Base-by-base conservation (phyloP, 176 grass and related monocot species). In the Rhynchospora breviuscula region DNA sequence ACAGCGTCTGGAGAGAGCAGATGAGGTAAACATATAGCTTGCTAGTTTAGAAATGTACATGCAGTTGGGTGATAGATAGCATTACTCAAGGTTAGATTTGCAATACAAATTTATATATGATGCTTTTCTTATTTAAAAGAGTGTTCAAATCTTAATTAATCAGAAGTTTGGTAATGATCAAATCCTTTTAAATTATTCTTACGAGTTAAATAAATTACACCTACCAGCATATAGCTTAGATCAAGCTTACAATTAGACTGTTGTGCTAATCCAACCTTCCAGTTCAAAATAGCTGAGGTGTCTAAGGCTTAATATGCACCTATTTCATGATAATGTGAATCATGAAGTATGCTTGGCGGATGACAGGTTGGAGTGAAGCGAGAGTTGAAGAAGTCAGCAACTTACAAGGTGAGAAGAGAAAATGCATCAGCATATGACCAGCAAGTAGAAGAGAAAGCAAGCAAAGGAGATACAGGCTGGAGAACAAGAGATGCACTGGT, bases 401-500 rank as follows among this genome's bases (percentile, higher is more conserved):
- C 88, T 47, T 79, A 21, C 63, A 82, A 10, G 70, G 74, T 61
- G 51, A n/a, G 59, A 88, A 79, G 46, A 52, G 56, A 84, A 51
- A 71, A 73, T 58, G 8, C 3, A 2, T 1, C 47, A 73, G 31
- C 9, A 31, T 14, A 78, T 1, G 15, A 57, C 31, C 59, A 78
- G 47, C 33, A 44, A 43, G 7, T 8, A 13, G 68, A 77, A 19
- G 64, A 83, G 67, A 61, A 77, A 82, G 21, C 57, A 29, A 47
- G 46, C 19, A 59, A 33, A 57, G 48, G 15, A 17, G 83, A 47
- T 56, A 51, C 68, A 84, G 87, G 91, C 10, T 90, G 94, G 94
- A 92, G 91, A 84, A 93, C 81, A 79, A 70, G 87, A 88, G 91
- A 97, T 12, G 89, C 79, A 64, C 71, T 90, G 26, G 81, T 78